Base-by-base conservation (phyloP, 2,329 filamentous ascomycete species). In the Neonectria sp. region DNA sequence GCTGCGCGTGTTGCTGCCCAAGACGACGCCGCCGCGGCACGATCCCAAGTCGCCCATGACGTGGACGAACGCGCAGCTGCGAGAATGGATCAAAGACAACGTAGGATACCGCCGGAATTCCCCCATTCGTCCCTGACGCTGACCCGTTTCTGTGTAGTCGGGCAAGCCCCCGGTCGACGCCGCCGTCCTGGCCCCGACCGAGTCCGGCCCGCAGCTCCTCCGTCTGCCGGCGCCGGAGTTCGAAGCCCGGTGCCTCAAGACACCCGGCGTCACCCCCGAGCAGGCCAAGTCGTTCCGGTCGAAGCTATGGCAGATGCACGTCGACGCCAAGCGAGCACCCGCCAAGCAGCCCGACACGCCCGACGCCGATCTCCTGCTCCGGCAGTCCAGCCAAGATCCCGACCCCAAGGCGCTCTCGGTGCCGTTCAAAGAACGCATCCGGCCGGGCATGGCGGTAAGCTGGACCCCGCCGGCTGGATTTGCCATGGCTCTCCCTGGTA, bases 261-360 rank as follows among this genome's bases (percentile, higher is more conserved):
- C 79, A 5, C 71, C 74, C 0, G 78, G 74, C 0, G 79, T 83
- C 4, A 79, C 72, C 0, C 40, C 63, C 0, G 79, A 85, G 53
- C 82, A 85, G 57, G 83, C 84, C 12, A 76, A 74, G 3, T 81
- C 81, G 4, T 83, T 86, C 57, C 78, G 80, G 15, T 67, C 75
- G 25, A 85, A 85, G 64, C 72, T 85, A 1, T 85, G 83, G 83
- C 74, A 76, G 21, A 63, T 83, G 45, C 82, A 85, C 52, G 72
- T 84, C 11, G 82, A 85, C 63, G 82, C 82, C 12, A 73, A 71
- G 21, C 40, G 40, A n/a, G n/a, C 40, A 12, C 40, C 40, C n/a
- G n/a, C 53, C 25, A 58, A 57, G 33, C 0, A 21, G 25, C 13
- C 49, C 1, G 21, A 65, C 27, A 59, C 58, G 21, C n/a, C 52